A percentile compares a stretch with the other conserved stretches of the same genome.
Evolutionary conservation across 2,329 filamentous ascomycete genomes (phyloP).

Genomic region (Cordyceps fumosorosea): DNA sequence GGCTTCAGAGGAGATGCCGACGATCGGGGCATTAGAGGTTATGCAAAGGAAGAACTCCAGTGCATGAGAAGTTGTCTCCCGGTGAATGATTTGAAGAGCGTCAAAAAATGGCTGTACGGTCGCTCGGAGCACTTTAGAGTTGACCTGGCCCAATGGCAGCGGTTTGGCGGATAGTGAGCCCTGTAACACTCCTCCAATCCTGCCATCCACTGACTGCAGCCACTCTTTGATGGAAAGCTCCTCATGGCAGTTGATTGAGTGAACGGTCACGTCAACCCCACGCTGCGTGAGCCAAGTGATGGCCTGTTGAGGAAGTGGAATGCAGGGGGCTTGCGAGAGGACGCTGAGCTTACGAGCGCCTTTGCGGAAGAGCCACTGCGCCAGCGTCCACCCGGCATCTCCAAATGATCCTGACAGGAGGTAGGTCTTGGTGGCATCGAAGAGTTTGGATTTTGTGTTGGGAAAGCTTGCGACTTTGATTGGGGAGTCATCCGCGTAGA

Average conservation of each 20-base stretch:
- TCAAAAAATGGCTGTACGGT: not conserved
- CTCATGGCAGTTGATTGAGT: not conserved
- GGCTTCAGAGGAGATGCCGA: not conserved
- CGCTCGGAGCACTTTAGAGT: not conserved
- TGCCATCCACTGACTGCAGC: not conserved
- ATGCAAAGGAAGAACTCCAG: conserved; percentile 2
- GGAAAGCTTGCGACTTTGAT: not conserved
- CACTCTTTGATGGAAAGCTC: not conserved
- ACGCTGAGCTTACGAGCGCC: not conserved
- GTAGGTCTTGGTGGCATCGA: not conserved
- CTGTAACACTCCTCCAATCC: not conserved
- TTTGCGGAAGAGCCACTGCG: not conserved
- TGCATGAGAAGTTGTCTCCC: not conserved
- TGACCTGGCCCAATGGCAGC: not conserved
- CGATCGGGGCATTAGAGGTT: not conserved
- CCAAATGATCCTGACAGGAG: not conserved
- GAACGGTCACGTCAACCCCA: not conserved
- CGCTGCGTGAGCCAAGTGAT: not conserved
- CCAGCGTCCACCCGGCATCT: not conserved
- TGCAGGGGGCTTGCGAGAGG: not conserved
- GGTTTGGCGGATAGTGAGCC: not conserved
- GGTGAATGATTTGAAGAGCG: not conserved
- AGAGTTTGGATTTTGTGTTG: not conserved
- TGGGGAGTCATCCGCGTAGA: not conserved
- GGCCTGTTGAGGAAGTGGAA: not conserved